Base-by-base conservation (phyloP, 2,329 filamentous ascomycete genomes). In the Diaporthe citriasiana region DNA sequence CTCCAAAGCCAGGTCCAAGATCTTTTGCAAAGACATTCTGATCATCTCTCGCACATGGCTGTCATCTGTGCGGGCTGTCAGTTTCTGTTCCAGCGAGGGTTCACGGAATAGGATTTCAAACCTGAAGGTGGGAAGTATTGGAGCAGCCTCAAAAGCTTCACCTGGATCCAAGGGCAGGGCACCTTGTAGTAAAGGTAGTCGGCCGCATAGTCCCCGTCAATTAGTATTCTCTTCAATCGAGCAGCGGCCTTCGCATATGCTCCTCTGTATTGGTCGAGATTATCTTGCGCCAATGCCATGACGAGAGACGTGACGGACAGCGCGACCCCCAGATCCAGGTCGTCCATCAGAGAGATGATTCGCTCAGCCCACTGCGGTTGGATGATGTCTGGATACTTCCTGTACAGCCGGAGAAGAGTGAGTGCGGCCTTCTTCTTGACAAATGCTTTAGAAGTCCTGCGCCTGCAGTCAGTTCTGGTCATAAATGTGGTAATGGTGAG, bases 161-260 rank as follows among this genome's bases (percentile, higher is more conserved):
- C 94, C 84, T 98, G 95, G 73, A 99, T 92, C 97, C 97, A 99
- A 3, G 97, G 97, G 81, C 97, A 99, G 1, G 97, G 97, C n/a
- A 99, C 97, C 81, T 98, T 98, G 88, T 99, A 99, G 86, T 99
- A 99, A 35, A 98, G 90, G 82, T 99, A 99, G 82, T 98, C 97
- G 72, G 91, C 90, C 0, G 94, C 91, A 80, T 94, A 97, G 78
- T 99, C 96, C 76, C 93, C 93, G 78, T 98, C 96, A 35, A 98
- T 92, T 22, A 98, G 89, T 77, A 98, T 94, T 77, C 94, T 93
- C 86, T 98, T 98, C 79, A 99, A 84, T 73, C 95, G 89, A 76
- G 94, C 93, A 0, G 96, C 96, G 42, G 96, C 96, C 85, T 98
- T 99, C 76, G 95, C 92, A 82, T 98, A 98, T 79, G 94, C 94